phyloP scores from a whole-genome alignment of 345 rosid species.

The Eutrema japonicum region DNA sequence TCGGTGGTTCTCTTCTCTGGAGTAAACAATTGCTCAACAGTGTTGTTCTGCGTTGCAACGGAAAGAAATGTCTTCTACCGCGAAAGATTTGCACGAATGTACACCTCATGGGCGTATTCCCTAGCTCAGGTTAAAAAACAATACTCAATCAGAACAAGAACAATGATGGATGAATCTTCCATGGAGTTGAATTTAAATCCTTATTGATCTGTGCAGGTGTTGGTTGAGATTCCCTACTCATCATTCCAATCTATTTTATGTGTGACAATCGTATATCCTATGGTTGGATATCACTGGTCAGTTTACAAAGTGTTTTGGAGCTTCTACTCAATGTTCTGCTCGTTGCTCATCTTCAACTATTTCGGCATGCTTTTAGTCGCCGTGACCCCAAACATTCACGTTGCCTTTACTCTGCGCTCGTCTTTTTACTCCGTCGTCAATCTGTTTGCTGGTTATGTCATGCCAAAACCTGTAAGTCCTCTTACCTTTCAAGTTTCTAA shows the following conservation, averaged over 20 bases:
- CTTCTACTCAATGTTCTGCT: constrained; percentile 50
- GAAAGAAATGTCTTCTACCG: constrained; percentile 50
- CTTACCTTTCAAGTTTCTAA: neutral
- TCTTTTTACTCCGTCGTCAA: constrained; percentile 50
- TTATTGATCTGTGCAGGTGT: constrained; percentile 45
- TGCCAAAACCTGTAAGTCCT: constrained; percentile 50
- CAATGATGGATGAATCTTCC: no score
- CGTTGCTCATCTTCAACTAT: constrained; percentile 50
- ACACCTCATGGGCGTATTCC: constrained; percentile 55
- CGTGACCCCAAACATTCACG: constrained; percentile 43
- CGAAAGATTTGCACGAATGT: constrained; percentile 52
- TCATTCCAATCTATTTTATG: constrained; percentile 42
- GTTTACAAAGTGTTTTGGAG: constrained; percentile 50
- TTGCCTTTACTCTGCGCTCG: constrained; percentile 47
- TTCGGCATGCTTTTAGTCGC: constrained; percentile 54
- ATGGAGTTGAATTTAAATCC: neutral
- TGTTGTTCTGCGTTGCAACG: constrained; percentile 40
- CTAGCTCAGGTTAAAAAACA: constrained; percentile 47
- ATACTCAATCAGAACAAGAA: constrained; percentile 23
- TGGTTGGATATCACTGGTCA: constrained; percentile 49
- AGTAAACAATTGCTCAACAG: constrained; percentile 45
- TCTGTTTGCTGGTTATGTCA: constrained; percentile 58
- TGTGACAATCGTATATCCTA: constrained; percentile 45
- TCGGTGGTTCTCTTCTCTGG: constrained; percentile 42
- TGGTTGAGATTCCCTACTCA: constrained; percentile 56